Evolutionary conservation across 2,329 filamentous ascomycete species (phyloP).

Genomic region (Mycosphaerella arachidis): DNA sequence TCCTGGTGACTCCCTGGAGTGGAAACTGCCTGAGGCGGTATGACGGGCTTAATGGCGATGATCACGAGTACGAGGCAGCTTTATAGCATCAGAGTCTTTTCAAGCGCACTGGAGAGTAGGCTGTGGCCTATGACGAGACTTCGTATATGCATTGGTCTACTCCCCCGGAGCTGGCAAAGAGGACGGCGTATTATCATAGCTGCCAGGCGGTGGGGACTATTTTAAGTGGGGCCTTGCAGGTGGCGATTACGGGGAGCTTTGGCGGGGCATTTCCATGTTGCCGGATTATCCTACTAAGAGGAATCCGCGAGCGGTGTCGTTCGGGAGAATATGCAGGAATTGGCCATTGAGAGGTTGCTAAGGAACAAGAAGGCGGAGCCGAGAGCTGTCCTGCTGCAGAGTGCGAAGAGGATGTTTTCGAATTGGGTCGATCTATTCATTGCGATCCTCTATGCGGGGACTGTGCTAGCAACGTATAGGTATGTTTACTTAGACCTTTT

Average conservation of each 20-base stretch:
- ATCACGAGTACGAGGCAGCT: constrained; percentile 27
- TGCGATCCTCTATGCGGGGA: constrained; percentile 43
- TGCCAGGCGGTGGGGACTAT: constrained; percentile 26
- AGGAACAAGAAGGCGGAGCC: constrained; percentile 45
- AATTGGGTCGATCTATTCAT: constrained; percentile 46
- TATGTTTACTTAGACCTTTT: constrained; percentile 47
- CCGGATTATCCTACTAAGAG: constrained; percentile 37
- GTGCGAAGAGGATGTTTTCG: constrained; percentile 42
- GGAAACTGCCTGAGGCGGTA: constrained; percentile 26
- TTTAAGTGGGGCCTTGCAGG: constrained; percentile 24
- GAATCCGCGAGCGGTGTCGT: constrained; percentile 42
- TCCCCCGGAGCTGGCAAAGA: constrained; percentile 22
- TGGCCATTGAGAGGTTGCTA: constrained; percentile 43
- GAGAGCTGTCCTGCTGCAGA: constrained; percentile 44
- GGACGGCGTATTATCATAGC: constrained; percentile 25
- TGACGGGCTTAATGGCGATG: constrained; percentile 30
- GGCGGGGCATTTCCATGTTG: constrained; percentile 36
- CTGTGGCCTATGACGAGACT: constrained; percentile 45
- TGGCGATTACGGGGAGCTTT: constrained; percentile 31
- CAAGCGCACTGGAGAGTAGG: constrained; percentile 32
- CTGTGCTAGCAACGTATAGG: constrained; percentile 45
- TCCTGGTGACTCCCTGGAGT: constrained; percentile 32
- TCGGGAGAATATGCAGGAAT: constrained; percentile 40
- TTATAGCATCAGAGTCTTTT: constrained; percentile 27
- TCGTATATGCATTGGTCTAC: constrained; percentile 35